A percentile compares a stretch with the other conserved stretches of the same genome.
These are phyloP conservation scores for Kluyveromyces nonfermentans DNA, from an alignment of 805 yeast genomes.

Conservation along the genomic window DNA sequence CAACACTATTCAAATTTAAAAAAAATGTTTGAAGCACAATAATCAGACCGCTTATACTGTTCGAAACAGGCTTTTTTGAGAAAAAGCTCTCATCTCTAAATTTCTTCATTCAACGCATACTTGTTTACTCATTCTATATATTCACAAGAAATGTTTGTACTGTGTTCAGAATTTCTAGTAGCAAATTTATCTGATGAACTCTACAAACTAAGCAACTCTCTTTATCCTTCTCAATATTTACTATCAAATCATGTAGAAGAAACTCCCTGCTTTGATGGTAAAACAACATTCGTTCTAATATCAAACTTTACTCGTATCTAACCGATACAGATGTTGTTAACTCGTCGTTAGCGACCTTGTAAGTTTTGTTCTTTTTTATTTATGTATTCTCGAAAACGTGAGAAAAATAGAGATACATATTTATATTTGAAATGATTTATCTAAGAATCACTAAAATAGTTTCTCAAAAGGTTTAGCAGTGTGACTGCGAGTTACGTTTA, in stretches of 20 bases:
- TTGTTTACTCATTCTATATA: no score
- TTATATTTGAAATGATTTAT: neutral
- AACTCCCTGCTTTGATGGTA: no score
- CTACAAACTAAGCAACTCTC: no score
- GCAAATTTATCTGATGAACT: no score
- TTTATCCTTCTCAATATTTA: no score
- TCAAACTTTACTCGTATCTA: no score
- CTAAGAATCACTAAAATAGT: neutral
- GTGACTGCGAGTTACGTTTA: neutral
- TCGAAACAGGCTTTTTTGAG: neutral
- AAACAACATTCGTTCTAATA: no score
- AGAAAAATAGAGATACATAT: neutral
- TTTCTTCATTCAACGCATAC: no score
- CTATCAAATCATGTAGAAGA: no score
- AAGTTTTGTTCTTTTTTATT: neutral
- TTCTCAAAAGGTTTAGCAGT: neutral
- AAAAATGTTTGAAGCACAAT: slow-evolving; percentile 47
- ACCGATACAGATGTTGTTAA: neutral
- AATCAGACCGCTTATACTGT: neutral
- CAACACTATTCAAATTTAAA: slow-evolving; percentile 74
- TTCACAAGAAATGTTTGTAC: no score
- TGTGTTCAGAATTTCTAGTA: no score
- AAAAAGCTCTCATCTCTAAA: no score
- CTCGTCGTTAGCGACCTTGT: neutral
- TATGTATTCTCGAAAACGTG: neutral